Percentiles rank a stretch among this genome's conserved stretches.
phyloP scores from a whole-genome alignment of 257 asterid species.

The Gentiana macrophylla region DNA sequence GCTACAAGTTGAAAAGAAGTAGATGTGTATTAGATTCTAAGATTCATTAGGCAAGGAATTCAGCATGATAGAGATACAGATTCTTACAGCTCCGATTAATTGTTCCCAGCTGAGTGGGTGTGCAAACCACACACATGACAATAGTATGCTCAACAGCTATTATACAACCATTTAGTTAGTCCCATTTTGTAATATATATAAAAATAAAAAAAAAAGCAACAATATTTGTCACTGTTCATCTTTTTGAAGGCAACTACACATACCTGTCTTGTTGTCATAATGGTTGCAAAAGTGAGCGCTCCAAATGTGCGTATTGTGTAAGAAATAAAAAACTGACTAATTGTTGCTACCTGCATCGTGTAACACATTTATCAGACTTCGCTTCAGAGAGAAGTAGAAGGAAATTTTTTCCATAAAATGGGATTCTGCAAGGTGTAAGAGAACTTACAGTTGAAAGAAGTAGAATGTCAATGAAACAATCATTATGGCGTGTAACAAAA shows the following conservation, averaged over 20 bases:
- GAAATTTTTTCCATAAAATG: too few relatives aligned
- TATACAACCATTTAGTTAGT: neutral
- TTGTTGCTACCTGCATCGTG: slow-evolving; percentile 80
- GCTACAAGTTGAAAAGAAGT: slow-evolving; percentile 14
- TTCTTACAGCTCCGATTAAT: slow-evolving; percentile 80
- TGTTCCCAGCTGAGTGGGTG: slow-evolving; percentile 94
- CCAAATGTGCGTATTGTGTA: slow-evolving; percentile 96
- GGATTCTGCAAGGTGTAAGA: too few relatives aligned
- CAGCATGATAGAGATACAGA: slow-evolving; percentile 6
- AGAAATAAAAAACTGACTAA: slow-evolving; percentile 90
- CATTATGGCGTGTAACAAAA: slow-evolving; percentile 76
- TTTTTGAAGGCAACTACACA: neutral
- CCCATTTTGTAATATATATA: neutral
- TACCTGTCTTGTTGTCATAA: slow-evolving; percentile 99
- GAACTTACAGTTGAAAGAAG: slow-evolving; percentile 86
- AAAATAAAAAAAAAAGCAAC: neutral
- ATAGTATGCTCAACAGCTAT: slow-evolving; percentile 84
- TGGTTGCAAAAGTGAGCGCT: slow-evolving; percentile 85
- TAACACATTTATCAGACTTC: slow-evolving; percentile 1
- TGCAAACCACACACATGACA: slow-evolving; percentile 87
- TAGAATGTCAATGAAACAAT: slow-evolving; percentile 74
- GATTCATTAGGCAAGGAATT: neutral
- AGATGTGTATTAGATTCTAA: slow-evolving; percentile 2
- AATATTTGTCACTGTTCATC: too few relatives aligned
- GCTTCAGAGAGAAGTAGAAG: too few relatives aligned